Evolutionary conservation across 1,284 basidiomycete genomes (phyloP).

Genomic region (Ustilago hordei): DNA sequence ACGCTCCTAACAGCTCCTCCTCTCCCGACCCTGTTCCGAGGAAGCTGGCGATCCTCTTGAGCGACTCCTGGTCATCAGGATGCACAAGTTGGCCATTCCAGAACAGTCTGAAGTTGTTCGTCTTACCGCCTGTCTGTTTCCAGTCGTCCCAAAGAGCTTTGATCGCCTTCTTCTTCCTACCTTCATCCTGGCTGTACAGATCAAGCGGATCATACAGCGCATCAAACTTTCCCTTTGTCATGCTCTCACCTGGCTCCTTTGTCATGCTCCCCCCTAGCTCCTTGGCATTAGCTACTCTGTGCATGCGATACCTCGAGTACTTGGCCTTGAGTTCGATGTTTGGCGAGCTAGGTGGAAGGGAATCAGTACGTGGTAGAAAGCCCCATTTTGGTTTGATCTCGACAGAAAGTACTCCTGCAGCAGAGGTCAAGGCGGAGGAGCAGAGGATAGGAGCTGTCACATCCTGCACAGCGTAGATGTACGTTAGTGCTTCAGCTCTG

Average conservation of each 20-base stretch:
- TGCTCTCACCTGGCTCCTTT: background rate
- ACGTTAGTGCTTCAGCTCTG: conserved; percentile 20
- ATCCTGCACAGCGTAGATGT: conserved; percentile 46
- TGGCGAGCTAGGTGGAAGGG: conserved; percentile 29
- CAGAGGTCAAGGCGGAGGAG: background rate
- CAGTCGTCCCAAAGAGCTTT: conserved; percentile 35
- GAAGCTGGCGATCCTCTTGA: conserved; percentile 10
- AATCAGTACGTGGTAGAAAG: conserved; percentile 25
- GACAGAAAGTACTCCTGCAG: conserved; percentile 26
- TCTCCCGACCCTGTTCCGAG: conserved; percentile 5
- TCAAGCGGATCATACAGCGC: conserved; percentile 47
- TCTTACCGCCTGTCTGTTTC: conserved; percentile 20
- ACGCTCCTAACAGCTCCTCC: conserved; percentile 5
- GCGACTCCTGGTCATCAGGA: conserved; percentile 11
- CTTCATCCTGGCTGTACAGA: conserved; percentile 28
- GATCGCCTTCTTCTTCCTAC: conserved; percentile 30
- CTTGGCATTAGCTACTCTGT: conserved; percentile 24
- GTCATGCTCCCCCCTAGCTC: conserved; percentile 4
- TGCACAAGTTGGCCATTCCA: conserved; percentile 38
- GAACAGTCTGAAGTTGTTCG: conserved; percentile 47
- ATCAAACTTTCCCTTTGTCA: conserved; percentile 26
- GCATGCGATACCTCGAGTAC: conserved; percentile 48
- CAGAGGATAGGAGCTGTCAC: conserved; percentile 26
- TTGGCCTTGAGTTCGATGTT: conserved; percentile 39
- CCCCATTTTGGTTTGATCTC: conserved; percentile 59